Evolutionary conservation across 1,284 basidiomycete genomes (phyloP).

Genomic region (Ceratobasidium sp.): DNA sequence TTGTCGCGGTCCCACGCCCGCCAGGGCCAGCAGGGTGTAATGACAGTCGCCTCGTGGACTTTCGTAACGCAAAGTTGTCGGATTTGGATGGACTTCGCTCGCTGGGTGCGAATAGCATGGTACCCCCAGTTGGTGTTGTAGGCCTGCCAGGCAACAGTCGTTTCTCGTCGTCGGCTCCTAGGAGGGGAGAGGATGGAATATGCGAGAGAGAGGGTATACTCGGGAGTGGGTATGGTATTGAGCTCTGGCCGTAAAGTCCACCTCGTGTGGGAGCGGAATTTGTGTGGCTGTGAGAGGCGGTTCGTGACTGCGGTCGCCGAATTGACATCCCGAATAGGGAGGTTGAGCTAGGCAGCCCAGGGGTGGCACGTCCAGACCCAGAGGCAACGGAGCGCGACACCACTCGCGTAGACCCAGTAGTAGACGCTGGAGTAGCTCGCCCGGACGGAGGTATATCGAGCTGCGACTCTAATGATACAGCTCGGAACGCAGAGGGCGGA

Average conservation of each 20-base stretch:
- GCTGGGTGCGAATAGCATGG: neutral
- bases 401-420: conserved; percentile 24
- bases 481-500: conserved; percentile 33
- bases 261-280: neutral
- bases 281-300: conserved; percentile 15
- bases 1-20: conserved; percentile 18
- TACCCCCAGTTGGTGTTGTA: conserved; percentile 16
- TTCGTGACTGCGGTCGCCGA: conserved; percentile 27
- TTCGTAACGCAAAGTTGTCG: neutral
- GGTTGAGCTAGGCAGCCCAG: neutral
- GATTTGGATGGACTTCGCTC: conserved; percentile 38
- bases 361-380: conserved; percentile 8
- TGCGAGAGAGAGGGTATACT: conserved; percentile 18
- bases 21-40: conserved; percentile 21
- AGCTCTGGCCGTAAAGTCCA: neutral
- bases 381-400: neutral
- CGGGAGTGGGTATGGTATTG: neutral
- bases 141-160: neutral
- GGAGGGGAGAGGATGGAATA: conserved; percentile 36
- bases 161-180: neutral
- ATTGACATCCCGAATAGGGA: conserved; percentile 22
- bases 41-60: conserved; percentile 8
- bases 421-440: conserved; percentile 28
- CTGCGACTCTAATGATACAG: conserved; percentile 14
- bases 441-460: conserved; percentile 13